Conservation (phyloP, 2,329 filamentous ascomycete genomes). For the Neonectria neomacrospora region DNA sequence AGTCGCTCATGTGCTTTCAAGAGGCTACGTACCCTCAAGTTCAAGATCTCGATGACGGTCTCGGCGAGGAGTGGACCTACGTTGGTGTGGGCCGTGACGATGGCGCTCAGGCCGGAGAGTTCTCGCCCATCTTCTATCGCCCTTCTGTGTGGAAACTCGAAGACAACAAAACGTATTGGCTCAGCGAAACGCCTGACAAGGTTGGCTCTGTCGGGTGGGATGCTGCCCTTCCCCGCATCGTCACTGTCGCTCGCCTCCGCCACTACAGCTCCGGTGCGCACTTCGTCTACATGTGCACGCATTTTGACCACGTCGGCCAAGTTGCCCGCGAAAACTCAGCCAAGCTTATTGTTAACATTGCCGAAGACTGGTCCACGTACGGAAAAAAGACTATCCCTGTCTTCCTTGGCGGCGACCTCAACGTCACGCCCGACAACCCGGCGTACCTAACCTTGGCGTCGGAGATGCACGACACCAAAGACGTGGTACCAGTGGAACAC, state of each 20-base stretch:
- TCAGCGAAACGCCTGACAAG: slow-evolving; percentile 66
- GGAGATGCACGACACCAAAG: slow-evolving; percentile 41
- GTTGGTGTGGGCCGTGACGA: slow-evolving; percentile 69
- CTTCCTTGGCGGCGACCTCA: slow-evolving; percentile 50
- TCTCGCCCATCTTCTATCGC: slow-evolving; percentile 74
- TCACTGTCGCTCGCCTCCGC: slow-evolving; percentile 59
- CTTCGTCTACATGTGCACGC: slow-evolving; percentile 62
- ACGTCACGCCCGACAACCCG: slow-evolving; percentile 42
- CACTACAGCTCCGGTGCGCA: slow-evolving; percentile 51
- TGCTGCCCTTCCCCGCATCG: slow-evolving; percentile 55
- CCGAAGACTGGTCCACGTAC: slow-evolving; percentile 41
- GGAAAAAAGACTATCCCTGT: slow-evolving; percentile 39
- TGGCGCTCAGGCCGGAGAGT: slow-evolving; percentile 71
- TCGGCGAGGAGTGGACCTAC: slow-evolving; percentile 60
- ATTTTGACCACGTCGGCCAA: slow-evolving; percentile 62
- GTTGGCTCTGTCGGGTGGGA: slow-evolving; percentile 70
- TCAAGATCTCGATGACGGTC: slow-evolving; percentile 59
- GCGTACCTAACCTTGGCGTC: slow-evolving; percentile 43
- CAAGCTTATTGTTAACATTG: slow-evolving; percentile 51
- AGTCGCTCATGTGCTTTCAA: slow-evolving; percentile 71
- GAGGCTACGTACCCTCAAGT: slow-evolving; percentile 72
- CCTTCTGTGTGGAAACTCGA: slow-evolving; percentile 63
- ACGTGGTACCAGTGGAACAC: slow-evolving; percentile 37
- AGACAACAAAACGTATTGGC: slow-evolving; percentile 68
- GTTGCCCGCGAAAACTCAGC: slow-evolving; percentile 54